Base-by-base conservation (phyloP, 129 eudicot genomes). In the Oenanthe sinensis region DNA sequence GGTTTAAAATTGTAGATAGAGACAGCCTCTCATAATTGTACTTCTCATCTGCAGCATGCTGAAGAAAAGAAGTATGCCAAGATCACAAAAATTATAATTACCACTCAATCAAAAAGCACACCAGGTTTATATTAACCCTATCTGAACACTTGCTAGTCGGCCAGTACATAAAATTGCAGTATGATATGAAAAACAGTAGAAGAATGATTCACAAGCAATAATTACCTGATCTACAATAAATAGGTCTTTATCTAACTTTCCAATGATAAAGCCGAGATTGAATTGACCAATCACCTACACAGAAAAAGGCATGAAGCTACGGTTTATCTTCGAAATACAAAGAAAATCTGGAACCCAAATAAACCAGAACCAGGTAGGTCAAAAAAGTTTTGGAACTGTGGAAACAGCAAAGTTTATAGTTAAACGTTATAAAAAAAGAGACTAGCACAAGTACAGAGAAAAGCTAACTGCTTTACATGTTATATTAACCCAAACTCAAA, bases 41-140 rank as follows among this genome's bases (percentile, higher is more conserved):
- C 84, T 94, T 94, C 87, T 94, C 98, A 82, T 94, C 98, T 48
- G 98, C 98, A 88, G 98, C 98, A 94, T 94, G 98, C 98, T 94
- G 91, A 75, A 79, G 19, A 75, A 19, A 47, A 24, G 60, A 78
- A 82, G 30, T 8, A 49, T 46, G 45, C 78, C 20, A 78, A n/a
- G 79, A 24, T 28, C 65, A 68, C 76, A 84, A 37, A 33, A 14
- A 43, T 42, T 55, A 11, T 19, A 71, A 24, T 42, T n/a, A 30
- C 24, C 22, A 33, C 77, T 72, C 33, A 74, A 69, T 75, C 5
- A 40, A 84, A 71, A 87, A 70, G 40, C 58, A 52, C 43, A 16
- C 67, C 55, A 70, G 62, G 73, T 45, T 81, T 46, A 79, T 44
- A 74, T 47, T n/a, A 78, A 48, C 44, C 70, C 52, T 33, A 20